These are phyloP conservation scores for Hericium alpestre DNA, from an alignment of 768 basidiomycete species.

Conservation along the genomic window DNA sequence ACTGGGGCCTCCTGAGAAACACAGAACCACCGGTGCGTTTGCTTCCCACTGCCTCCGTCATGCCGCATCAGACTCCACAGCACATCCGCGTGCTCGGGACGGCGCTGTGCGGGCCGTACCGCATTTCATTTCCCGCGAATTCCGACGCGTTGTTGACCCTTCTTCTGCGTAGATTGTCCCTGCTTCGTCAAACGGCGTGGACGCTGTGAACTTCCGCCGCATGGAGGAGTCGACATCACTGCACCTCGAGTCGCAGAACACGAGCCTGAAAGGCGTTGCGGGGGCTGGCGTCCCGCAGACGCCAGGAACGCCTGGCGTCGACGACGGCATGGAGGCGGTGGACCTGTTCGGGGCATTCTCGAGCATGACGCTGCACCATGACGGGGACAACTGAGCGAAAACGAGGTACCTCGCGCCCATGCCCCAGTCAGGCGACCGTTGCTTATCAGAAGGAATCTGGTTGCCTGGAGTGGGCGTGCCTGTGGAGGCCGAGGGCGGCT, in stretches of 20 bases:
- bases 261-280: conserved; percentile 22
- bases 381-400: conserved; percentile 42
- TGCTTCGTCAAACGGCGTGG: conserved; percentile 61
- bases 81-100: conserved; percentile 1
- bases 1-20: conserved; percentile 93
- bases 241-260: conserved; percentile 54
- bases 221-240: conserved; percentile 86
- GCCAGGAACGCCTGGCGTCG: conserved; percentile 25
- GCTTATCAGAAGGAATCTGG: background rate
- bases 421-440: background rate
- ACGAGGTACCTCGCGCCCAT: background rate
- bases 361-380: conserved; percentile 81
- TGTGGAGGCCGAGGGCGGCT: background rate
- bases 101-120: background rate
- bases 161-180: conserved; percentile 62
- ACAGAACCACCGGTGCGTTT: conserved; percentile 79
- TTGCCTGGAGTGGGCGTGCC: background rate
- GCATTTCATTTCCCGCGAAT: background rate
- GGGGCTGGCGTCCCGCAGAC: conserved; percentile 26
- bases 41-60: background rate
- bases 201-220: conserved; percentile 83
- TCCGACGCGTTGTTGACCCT: background rate
- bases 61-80: background rate
- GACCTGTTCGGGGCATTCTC: conserved; percentile 84
- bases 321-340: conserved; percentile 34